Base-by-base conservation (phyloP, 345 rosid genomes). In the Gossypium longicalyx region DNA sequence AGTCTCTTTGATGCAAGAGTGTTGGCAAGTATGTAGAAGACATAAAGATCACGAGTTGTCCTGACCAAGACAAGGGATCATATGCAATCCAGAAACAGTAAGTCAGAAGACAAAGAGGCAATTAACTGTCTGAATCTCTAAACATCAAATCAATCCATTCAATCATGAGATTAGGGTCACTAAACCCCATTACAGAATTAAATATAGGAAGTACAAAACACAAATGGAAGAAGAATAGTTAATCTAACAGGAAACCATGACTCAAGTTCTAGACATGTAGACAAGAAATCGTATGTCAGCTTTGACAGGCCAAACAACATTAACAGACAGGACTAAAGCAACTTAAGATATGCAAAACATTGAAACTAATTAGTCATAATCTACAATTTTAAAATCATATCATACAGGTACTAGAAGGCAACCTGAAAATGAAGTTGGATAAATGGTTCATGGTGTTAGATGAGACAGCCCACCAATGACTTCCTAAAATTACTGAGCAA, bases 401-500 rank as follows among this genome's bases (percentile, higher is more conserved):
- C 58, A 69, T 69, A 29, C 45, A 27, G 60, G 59, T 51, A 51
- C 11, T 51, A 69, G 17, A 69, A 69, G 23, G 25, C 73, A 69
- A 69, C 45, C 25, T 51, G 60, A 69, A 29, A 69, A 69, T 29
- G 56, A 10, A 69, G 73, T 69, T 69, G 73, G 73, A 69, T 69
- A 54, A 56, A 79, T 27, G 22, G 44, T 16, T 52, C 68, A 51
- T 52, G 43, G 23, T 34, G 45, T 47, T 81, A 64, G 77, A 63
- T 63, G 49, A 59, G 61, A 77, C 53, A 73, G 53, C 38, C 56
- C 48, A 34, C 74, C 74, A 76, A 7, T 57, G 59, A 34, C 27
- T 72, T 67, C 20, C 63, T 63, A 67, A 66, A 49, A 75, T 51
- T 48, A 69, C 61, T 29, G 29, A 77, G 72, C 64, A 65, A 53